Base-by-base conservation (phyloP, 1,139 yeast species). In the Scheffersomyces lignicola region DNA sequence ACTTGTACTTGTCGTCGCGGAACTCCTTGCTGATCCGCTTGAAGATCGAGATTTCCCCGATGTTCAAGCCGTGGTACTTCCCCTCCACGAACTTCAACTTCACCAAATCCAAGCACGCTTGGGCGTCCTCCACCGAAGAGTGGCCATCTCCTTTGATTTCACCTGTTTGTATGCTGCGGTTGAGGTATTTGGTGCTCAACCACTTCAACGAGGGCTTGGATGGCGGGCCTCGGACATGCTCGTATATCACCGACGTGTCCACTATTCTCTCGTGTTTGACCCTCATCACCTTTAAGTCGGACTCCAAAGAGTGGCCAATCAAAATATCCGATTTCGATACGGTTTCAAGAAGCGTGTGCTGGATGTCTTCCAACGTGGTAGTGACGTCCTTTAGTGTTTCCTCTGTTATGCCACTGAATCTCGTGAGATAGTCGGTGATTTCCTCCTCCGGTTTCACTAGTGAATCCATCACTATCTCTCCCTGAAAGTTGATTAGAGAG, bases 111-210 rank as follows among this genome's bases (percentile, higher is more conserved):
- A 90, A 64, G 51, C 96, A 87, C 0, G 96, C 82, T 24, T 57
- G 57, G 6, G 96, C 86, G 54, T 92, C 98, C 54, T 88, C 96
- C 2, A 83, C 71, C 0, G 97, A 83, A 31, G 92, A 86, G 58
- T 92, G 98, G 3, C 96, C 96, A 1, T 57, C 49, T 1, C 70
- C 68, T 17, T 70, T 68, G 15, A 61, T 62, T 37, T 71, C 77
- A 4, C 75, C 75, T 15, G 42, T 39, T 56, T 92, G 97, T 33
- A 92, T 90, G 0, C 59, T 62, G 34, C 77, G 61, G 12, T 66
- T 60, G 29, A 90, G 62, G 51, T 69, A 76, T 41, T 69, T 73
- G 8, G 68, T 61, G 2, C 90, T 70, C 13, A 92, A 63, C 70
- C 82, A 81, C 52, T 74, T 79, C 43, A 92, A 68, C 0, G 95